These are phyloP conservation scores for Anastatica hierochuntica DNA, from an alignment of 345 rosid genomes.

Conservation along the genomic window DNA sequence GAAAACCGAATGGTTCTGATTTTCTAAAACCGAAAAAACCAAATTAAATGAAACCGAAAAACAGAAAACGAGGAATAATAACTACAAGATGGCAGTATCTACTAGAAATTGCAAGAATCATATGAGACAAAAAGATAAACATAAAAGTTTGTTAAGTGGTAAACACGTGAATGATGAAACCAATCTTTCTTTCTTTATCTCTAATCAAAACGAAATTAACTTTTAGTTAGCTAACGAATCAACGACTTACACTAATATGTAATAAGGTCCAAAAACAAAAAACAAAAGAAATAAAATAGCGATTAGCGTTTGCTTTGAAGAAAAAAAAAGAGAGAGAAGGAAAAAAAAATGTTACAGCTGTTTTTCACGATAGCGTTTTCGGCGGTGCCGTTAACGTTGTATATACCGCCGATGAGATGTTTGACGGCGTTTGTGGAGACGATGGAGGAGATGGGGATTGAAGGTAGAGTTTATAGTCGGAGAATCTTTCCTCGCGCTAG, in stretches of 20 bases:
- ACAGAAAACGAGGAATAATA: too few relatives aligned
- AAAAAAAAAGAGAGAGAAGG: neutral
- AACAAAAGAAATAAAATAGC: neutral
- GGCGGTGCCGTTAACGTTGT: conserved; percentile 75
- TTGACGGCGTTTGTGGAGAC: conserved; percentile 61
- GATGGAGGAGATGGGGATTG: conserved; percentile 54
- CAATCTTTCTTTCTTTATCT: conserved; percentile 21
- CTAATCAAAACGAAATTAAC: conserved; percentile 3
- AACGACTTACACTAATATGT: neutral
- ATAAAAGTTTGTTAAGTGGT: neutral
- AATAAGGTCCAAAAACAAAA: neutral
- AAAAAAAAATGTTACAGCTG: conserved; percentile 43
- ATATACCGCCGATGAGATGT: conserved; percentile 77
- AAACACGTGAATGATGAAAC: conserved; percentile 17
- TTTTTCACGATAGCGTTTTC: conserved; percentile 84
- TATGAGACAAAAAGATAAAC: too few relatives aligned
- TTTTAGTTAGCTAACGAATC: too few relatives aligned
- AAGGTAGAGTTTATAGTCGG: conserved; percentile 42
- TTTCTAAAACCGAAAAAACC: too few relatives aligned
- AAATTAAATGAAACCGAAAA: too few relatives aligned
- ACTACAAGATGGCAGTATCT: too few relatives aligned
- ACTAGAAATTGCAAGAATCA: too few relatives aligned
- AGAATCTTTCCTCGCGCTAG: conserved; percentile 64
- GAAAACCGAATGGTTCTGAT: too few relatives aligned
- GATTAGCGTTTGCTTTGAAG: conserved; percentile 4